phyloP scores from a whole-genome alignment of 2,329 filamentous ascomycete species.

The Fusarium palustre region DNA sequence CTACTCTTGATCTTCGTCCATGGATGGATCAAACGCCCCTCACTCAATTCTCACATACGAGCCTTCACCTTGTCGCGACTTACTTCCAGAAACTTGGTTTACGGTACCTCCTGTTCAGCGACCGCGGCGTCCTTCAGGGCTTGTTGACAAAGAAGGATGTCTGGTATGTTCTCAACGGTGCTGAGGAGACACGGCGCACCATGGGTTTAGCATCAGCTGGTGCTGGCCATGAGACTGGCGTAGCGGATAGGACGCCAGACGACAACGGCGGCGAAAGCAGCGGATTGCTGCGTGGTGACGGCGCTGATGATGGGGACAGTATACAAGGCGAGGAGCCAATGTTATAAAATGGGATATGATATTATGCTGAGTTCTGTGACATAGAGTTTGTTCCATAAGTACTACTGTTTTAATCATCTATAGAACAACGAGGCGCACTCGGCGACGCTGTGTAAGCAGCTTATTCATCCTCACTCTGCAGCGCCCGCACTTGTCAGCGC shows the following conservation, averaged over 20 bases:
- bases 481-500: constrained; percentile 38
- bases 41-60: constrained; percentile 81
- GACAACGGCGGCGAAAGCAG: constrained; percentile 57
- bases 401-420: constrained; percentile 3
- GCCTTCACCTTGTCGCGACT: constrained; percentile 84
- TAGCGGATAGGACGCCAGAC: constrained; percentile 47
- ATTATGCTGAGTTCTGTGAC: constrained; percentile 7
- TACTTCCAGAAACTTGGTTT: constrained; percentile 97
- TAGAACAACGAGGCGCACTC: not conserved
- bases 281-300: constrained; percentile 56
- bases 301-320: constrained; percentile 51
- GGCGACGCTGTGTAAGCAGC: constrained; percentile 26
- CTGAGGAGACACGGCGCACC: constrained; percentile 69
- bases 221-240: constrained; percentile 48
- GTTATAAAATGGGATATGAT: constrained; percentile 34
- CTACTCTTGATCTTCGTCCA: constrained; percentile 86
- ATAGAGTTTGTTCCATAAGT: constrained; percentile 9
- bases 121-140: constrained; percentile 84
- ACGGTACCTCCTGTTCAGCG: constrained; percentile 88
- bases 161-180: constrained; percentile 90
- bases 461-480: constrained; percentile 30
- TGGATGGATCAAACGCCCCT: constrained; percentile 99
- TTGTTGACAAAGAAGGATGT: constrained; percentile 97
- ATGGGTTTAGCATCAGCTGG: constrained; percentile 41
- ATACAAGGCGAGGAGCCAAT: constrained; percentile 45